phyloP scores from a whole-genome alignment of 805 yeast species.

The Starmera pachycereana region DNA sequence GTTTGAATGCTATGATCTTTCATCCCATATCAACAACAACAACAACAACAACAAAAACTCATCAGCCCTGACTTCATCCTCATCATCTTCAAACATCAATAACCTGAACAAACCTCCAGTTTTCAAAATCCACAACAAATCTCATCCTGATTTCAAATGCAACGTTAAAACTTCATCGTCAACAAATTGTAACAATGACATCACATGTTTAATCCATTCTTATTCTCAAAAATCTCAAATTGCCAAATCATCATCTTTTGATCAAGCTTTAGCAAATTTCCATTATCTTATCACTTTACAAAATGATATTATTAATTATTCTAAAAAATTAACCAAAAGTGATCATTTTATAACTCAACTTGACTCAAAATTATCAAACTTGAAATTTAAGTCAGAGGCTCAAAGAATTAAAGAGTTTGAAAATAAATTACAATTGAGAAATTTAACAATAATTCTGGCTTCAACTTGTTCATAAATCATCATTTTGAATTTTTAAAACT shows the following conservation, averaged over 20 bases:
- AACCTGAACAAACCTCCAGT: neutral
- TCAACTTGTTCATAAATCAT: too few relatives aligned
- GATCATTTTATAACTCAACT: neutral
- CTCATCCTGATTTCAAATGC: conserved; percentile 15
- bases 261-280: conserved; percentile 9
- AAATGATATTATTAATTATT: neutral
- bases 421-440: conserved; percentile 8
- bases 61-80: too few relatives aligned
- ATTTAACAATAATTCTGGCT: conserved; percentile 4
- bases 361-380: neutral
- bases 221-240: neutral
- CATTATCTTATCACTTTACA: conserved; percentile 26
- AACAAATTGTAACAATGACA: neutral
- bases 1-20: too few relatives aligned
- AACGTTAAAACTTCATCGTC: conserved; percentile 4
- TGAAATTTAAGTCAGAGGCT: conserved; percentile 3
- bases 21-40: too few relatives aligned
- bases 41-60: too few relatives aligned
- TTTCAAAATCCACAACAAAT: conserved; percentile 2
- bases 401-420: conserved; percentile 9
- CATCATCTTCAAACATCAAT: too few relatives aligned
- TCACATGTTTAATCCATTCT: neutral
- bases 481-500: too few relatives aligned
- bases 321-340: neutral
- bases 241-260: neutral